phyloP scores from a whole-genome alignment of 75 land plant genomes.

The Isoetes taiwanensis region DNA sequence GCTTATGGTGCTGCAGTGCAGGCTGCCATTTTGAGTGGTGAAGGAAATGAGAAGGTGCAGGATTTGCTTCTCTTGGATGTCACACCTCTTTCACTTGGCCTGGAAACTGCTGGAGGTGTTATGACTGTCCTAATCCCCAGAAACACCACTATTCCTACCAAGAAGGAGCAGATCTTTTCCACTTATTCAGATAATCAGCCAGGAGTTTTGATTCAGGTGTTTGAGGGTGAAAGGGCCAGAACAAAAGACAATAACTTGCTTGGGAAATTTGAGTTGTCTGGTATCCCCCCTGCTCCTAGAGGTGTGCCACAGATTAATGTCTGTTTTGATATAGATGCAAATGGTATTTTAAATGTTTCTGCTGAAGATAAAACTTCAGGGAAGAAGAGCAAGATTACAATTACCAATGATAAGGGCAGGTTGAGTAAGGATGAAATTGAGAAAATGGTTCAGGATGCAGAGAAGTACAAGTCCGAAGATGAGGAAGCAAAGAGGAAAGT shows the following conservation, averaged over 20 bases:
- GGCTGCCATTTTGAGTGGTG: constrained; percentile 37
- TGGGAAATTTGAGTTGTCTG: constrained; percentile 42
- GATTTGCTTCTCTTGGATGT: constrained; percentile 37
- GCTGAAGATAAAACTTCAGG: constrained; percentile 47
- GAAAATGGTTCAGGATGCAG: constrained; percentile 40
- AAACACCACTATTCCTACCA: constrained; percentile 44
- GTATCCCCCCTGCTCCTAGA: constrained; percentile 43
- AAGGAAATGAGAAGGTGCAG: constrained; percentile 42
- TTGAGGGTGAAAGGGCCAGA: constrained; percentile 36
- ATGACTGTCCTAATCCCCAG: constrained; percentile 42
- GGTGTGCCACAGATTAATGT: constrained; percentile 47
- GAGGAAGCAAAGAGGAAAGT: constrained; percentile 44
- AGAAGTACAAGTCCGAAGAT: constrained; percentile 37
- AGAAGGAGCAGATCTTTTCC: constrained; percentile 39
- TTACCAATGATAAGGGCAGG: constrained; percentile 41
- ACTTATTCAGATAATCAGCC: constrained; percentile 49
- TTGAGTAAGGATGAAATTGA: constrained; percentile 45
- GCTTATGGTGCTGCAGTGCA: constrained; percentile 49
- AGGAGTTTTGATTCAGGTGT: constrained; percentile 40
- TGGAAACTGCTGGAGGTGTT: constrained; percentile 44
- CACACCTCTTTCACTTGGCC: constrained; percentile 34
- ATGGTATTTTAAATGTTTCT: constrained; percentile 41
- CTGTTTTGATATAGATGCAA: constrained; percentile 39
- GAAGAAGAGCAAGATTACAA: constrained; percentile 42
- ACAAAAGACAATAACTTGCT: constrained; percentile 36